Evolutionary conservation across 2,329 filamentous ascomycete species (phyloP).

Genomic region (Dactylonectria estremocensis): DNA sequence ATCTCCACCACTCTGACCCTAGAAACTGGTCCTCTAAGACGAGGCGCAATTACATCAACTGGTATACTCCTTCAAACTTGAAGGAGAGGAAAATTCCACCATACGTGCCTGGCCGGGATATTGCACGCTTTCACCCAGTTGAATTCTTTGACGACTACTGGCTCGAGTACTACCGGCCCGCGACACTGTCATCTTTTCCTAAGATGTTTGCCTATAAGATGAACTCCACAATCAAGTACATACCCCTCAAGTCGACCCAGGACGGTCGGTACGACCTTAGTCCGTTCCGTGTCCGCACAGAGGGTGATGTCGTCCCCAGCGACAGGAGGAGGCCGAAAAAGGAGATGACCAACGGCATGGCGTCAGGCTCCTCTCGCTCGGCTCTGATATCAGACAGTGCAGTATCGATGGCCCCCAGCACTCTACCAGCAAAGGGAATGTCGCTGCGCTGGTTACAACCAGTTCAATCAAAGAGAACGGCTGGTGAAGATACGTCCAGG

Average conservation of each 20-base stretch:
- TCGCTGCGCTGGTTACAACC: conserved; percentile 75
- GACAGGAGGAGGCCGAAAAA: conserved; percentile 77
- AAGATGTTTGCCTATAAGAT: conserved; percentile 96
- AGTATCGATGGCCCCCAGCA: conserved; percentile 58
- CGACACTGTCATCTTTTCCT: conserved; percentile 87
- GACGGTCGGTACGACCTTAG: conserved; percentile 87
- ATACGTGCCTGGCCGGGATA: conserved; percentile 55
- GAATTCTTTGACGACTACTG: conserved; percentile 92
- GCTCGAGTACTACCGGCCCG: conserved; percentile 95
- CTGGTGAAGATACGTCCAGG: conserved; percentile 23
- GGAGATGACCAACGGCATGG: conserved; percentile 76
- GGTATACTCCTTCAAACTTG: conserved; percentile 85
- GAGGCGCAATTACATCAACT: conserved; percentile 84
- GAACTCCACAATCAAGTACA: conserved; percentile 89
- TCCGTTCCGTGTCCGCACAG: conserved; percentile 86
- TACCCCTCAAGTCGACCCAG: conserved; percentile 80
- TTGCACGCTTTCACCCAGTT: conserved; percentile 61
- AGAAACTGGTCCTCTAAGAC: conserved; percentile 76
- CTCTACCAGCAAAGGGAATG: conserved; percentile 62
- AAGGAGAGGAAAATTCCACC: conserved; percentile 72
- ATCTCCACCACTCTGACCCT: conserved; percentile 92
- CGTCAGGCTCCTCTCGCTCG: conserved; percentile 50
- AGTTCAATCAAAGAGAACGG: conserved; percentile 54
- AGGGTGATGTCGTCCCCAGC: conserved; percentile 70
- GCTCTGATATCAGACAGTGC: conserved; percentile 56